These are phyloP conservation scores for Picochlorum sp. DNA, from an alignment of 139 green algal genomes.

Conservation along the genomic window DNA sequence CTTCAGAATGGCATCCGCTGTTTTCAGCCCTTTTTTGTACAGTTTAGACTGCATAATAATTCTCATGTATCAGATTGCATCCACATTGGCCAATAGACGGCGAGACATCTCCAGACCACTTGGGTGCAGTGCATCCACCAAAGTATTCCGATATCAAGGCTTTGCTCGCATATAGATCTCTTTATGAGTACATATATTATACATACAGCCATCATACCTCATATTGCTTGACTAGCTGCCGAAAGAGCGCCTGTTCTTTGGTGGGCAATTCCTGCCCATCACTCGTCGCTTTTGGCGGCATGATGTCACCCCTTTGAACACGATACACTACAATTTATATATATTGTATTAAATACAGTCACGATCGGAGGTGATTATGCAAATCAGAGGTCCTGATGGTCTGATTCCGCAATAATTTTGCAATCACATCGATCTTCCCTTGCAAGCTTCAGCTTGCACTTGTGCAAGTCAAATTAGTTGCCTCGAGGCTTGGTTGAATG, in stretches of 20 bases:
- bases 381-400: neutral
- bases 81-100: neutral
- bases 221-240: slow-evolving; percentile 82
- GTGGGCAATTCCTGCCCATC: slow-evolving; percentile 40
- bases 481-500: too few species aligned
- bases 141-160: neutral
- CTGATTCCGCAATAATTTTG: too few species aligned
- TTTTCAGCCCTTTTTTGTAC: slow-evolving; percentile 97
- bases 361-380: neutral
- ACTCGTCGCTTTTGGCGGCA: slow-evolving; percentile 21
- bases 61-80: neutral
- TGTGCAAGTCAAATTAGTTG: too few species aligned
- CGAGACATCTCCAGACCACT: too few species aligned
- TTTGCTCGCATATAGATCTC: neutral
- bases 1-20: slow-evolving; percentile 88
- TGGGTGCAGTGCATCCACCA: too few species aligned
- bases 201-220: slow-evolving; percentile 40
- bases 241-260: slow-evolving; percentile 72
- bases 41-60: slow-evolving; percentile 58
- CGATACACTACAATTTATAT: neutral
- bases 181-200: too few species aligned
- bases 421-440: too few species aligned
- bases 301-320: neutral
- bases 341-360: neutral
- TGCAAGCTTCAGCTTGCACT: too few species aligned